Evolutionary conservation across 768 basidiomycete genomes (phyloP).

Genomic region (Boletus sp.): DNA sequence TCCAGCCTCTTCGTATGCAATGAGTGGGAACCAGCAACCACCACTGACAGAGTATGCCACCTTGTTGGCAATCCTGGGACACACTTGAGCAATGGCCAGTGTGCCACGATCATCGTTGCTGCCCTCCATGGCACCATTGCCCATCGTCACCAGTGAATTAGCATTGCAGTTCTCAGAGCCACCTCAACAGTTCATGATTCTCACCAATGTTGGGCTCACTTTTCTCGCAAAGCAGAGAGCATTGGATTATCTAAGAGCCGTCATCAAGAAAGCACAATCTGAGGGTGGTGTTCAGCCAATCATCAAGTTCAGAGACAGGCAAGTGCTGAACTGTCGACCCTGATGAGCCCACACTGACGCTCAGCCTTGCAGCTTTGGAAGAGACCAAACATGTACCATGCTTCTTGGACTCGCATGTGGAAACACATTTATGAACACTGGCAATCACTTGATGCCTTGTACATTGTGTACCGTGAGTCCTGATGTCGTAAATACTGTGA

Average conservation of each 20-base stretch:
- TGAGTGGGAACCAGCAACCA: slow-evolving; percentile 46
- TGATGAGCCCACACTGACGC: slow-evolving; percentile 1
- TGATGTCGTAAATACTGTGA: slow-evolving; percentile 69
- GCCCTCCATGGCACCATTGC: slow-evolving; percentile 43
- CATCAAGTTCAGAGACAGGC: slow-evolving; percentile 82
- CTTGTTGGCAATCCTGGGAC: slow-evolving; percentile 73
- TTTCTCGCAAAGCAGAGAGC: slow-evolving; percentile 80
- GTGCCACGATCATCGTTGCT: slow-evolving; percentile 38
- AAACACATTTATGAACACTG: slow-evolving; percentile 71
- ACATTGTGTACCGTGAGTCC: slow-evolving; percentile 52
- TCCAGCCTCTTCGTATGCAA: slow-evolving; percentile 39
- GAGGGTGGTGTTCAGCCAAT: slow-evolving; percentile 78
- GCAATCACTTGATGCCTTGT: slow-evolving; percentile 45
- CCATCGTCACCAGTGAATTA: slow-evolving; percentile 71
- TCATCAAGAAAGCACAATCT: slow-evolving; percentile 78
- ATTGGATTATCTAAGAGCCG: slow-evolving; percentile 78
- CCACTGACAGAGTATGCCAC: slow-evolving; percentile 77
- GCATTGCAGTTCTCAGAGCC: slow-evolving; percentile 73
- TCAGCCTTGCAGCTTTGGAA: slow-evolving; percentile 64
- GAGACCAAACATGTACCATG: slow-evolving; percentile 92
- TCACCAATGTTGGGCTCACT: slow-evolving; percentile 86
- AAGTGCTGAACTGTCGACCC: slow-evolving; percentile 12
- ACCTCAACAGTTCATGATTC: slow-evolving; percentile 77
- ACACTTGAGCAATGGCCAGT: slow-evolving; percentile 79
- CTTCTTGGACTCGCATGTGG: slow-evolving; percentile 81